Evolutionary conservation across 345 rosid genomes (phyloP).

Genomic region (Citrus medica): DNA sequence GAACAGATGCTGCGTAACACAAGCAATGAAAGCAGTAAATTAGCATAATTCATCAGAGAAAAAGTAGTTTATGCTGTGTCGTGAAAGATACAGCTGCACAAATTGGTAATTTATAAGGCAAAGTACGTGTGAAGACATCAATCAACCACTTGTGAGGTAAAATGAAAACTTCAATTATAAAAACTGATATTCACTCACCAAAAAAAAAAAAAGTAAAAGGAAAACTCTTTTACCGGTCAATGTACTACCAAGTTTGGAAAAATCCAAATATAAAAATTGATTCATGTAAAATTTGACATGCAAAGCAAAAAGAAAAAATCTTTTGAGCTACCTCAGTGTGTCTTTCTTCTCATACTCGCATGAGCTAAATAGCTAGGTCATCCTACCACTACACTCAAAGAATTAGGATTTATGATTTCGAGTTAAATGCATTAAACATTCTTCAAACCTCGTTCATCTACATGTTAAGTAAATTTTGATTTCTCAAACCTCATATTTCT

Average conservation of each 20-base stretch:
- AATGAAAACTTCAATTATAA: neutral
- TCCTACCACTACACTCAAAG: too few species aligned
- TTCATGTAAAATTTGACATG: neutral
- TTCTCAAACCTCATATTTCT: neutral
- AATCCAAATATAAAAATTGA: neutral
- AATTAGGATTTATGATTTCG: too few species aligned
- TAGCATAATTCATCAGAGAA: neutral
- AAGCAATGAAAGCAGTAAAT: neutral
- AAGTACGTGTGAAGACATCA: neutral
- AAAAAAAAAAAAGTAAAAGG: too few species aligned
- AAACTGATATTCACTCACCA: too few species aligned
- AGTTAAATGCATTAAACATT: too few species aligned
- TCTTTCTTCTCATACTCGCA: neutral
- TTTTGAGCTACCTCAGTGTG: neutral
- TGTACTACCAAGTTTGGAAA: neutral
- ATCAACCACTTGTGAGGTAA: neutral
- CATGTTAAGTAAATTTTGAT: neutral
- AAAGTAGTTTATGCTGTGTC: too few species aligned
- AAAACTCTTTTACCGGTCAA: neutral
- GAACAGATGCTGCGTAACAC: slow-evolving; percentile 57
- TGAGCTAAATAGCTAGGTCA: neutral
- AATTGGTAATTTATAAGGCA: too few species aligned
- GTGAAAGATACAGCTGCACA: too few species aligned
- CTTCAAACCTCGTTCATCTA: neutral
- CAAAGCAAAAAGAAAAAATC: neutral